These are phyloP conservation scores for Pseudogymnoascus verrucosus DNA, from an alignment of 2,329 filamentous ascomycete genomes.

Conservation along the genomic window DNA sequence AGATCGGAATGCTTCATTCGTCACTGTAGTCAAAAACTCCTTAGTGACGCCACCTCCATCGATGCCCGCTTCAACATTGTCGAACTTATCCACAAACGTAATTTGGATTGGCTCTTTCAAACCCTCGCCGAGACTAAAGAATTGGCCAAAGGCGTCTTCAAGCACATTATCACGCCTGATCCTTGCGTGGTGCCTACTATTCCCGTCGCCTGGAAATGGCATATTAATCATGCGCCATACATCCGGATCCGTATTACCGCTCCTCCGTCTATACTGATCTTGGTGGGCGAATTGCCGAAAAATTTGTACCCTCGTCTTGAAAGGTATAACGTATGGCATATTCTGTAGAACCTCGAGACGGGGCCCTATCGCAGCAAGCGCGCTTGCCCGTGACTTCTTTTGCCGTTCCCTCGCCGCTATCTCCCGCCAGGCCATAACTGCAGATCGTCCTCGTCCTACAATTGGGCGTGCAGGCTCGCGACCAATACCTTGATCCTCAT, in stretches of 20 bases:
- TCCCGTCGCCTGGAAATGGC: constrained; percentile 23
- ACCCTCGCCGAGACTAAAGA: constrained; percentile 71
- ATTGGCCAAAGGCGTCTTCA: constrained; percentile 75
- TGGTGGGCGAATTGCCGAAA: constrained; percentile 87
- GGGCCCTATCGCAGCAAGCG: constrained; percentile 72
- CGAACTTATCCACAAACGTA: constrained; percentile 89
- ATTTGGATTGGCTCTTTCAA: constrained; percentile 96
- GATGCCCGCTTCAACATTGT: constrained; percentile 80
- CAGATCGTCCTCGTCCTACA: constrained; percentile 29
- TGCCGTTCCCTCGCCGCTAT: constrained; percentile 55
- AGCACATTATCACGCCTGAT: constrained; percentile 76
- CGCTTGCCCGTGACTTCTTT: constrained; percentile 59
- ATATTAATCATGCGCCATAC: constrained; percentile 53
- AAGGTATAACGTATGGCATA: constrained; percentile 95
- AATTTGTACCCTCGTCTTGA: constrained; percentile 81
- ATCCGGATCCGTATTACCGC: constrained; percentile 65
- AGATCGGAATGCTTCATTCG: constrained; percentile 70
- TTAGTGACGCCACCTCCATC: constrained; percentile 97
- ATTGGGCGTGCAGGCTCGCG: constrained; percentile 28
- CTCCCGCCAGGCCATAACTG: constrained; percentile 37
- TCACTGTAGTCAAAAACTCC: constrained; percentile 87
- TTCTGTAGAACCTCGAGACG: constrained; percentile 86
- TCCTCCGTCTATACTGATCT: constrained; percentile 68
- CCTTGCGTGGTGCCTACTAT: constrained; percentile 61
- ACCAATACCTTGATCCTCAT: constrained; percentile 37